A percentile compares a stretch with the other conserved stretches of the same genome.
phyloP scores from a whole-genome alignment of 2,329 filamentous ascomycete genomes.

The Fusarium pseudonygamai region DNA sequence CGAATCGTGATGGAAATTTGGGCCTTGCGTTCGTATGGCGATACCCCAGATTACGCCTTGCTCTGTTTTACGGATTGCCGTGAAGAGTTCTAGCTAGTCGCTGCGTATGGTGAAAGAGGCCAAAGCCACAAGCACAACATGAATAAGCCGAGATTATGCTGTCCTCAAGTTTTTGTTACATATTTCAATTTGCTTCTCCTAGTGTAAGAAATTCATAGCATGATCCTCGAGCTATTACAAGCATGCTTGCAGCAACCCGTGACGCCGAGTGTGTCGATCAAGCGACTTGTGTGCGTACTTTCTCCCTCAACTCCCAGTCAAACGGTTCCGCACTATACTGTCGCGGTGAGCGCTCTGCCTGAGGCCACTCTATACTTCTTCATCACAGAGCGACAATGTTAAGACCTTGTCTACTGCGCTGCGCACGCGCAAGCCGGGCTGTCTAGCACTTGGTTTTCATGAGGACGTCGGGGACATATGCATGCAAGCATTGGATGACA shows the following conservation, averaged over 20 bases:
- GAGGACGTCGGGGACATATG: too few species aligned
- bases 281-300: not conserved
- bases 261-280: accelerated
- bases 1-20: too few species aligned
- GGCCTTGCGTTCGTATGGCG: too few species aligned
- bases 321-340: too few species aligned
- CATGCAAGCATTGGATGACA: too few species aligned
- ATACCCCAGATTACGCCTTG: not conserved
- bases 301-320: not conserved
- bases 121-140: accelerated
- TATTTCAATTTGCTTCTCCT: not conserved
- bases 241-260: not conserved
- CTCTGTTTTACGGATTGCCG: accelerated
- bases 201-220: accelerated
- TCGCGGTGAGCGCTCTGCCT: accelerated
- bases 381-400: not conserved
- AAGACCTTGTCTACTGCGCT: too few species aligned
- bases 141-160: accelerated
- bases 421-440: too few species aligned
- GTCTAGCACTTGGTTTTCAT: too few species aligned
- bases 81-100: too few species aligned
- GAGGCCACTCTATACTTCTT: not conserved
- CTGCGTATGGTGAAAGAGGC: too few species aligned
- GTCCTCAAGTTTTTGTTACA: accelerated
- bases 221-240: not conserved